A percentile compares a stretch with the other conserved stretches of the same genome.
Evolutionary conservation across 345 rosid genomes (phyloP).

Genomic region (Melastoma malabathricum): DNA sequence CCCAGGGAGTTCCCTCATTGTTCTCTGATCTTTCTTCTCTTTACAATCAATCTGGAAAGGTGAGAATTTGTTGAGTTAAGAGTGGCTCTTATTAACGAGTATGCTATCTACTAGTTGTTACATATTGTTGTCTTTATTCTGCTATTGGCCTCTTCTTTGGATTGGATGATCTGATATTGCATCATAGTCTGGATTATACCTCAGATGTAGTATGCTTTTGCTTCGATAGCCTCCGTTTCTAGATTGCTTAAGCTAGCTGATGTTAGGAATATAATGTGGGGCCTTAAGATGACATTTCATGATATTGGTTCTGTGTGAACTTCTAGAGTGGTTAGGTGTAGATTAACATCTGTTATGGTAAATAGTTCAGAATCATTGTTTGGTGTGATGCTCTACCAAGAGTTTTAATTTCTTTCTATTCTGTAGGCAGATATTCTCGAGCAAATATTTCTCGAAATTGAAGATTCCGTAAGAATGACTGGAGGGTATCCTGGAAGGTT

Average conservation of each 20-base stretch:
- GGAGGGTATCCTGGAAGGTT: conserved; percentile 84
- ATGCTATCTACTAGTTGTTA: no score
- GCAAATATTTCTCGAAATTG: conserved; percentile 71
- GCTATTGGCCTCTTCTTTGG: no score
- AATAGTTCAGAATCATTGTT: background rate
- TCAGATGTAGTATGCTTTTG: no score
- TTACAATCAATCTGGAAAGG: conserved; percentile 78
- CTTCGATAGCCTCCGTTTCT: no score
- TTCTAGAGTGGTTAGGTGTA: background rate
- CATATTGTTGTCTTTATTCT: no score
- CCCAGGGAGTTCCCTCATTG: conserved; percentile 92
- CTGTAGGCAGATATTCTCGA: conserved; percentile 79
- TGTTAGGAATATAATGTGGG: no score
- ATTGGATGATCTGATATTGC: no score
- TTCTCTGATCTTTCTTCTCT: conserved; percentile 94
- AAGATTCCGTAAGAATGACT: conserved; percentile 51
- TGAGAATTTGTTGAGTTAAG: conserved; percentile 12
- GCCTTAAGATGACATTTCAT: no score
- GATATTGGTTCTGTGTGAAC: conserved; percentile 2
- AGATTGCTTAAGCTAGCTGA: no score
- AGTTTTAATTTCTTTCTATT: conserved; percentile 9
- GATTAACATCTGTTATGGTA: no score
- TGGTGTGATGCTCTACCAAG: background rate
- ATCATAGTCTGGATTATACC: no score
- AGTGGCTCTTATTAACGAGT: no score